Conservation (phyloP, 345 rosid genomes). For the Brassica juncea region DNA sequence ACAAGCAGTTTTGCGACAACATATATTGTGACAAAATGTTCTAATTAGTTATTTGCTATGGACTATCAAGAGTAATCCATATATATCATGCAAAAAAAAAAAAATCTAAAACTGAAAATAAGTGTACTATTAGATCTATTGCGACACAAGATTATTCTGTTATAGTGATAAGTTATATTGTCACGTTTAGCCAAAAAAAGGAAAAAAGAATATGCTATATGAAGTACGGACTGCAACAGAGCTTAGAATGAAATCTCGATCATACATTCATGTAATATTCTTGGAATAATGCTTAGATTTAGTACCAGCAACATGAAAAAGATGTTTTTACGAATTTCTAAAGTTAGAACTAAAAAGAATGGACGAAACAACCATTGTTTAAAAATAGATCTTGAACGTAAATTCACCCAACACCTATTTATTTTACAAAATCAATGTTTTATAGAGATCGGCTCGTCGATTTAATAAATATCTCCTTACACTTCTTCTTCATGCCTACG, state of each 20-base stretch:
- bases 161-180: constrained; percentile 36
- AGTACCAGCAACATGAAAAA: constrained; percentile 24
- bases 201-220: constrained; percentile 15
- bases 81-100: neutral
- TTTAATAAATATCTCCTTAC: constrained; percentile 14
- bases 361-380: constrained; percentile 26
- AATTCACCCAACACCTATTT: constrained; percentile 21
- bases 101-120: neutral
- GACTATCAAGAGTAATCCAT: neutral
- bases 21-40: neutral
- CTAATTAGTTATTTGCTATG: neutral
- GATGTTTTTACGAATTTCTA: constrained; percentile 4
- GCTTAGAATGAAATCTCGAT: constrained; percentile 30
- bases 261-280: constrained; percentile 41
- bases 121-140: neutral
- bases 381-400: constrained; percentile 25
- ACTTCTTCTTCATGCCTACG: neutral
- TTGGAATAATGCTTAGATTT: constrained; percentile 38
- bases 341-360: constrained; percentile 33
- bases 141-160: constrained; percentile 16
- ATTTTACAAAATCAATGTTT: constrained; percentile 5
- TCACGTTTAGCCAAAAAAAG: constrained; percentile 18
- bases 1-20: neutral
- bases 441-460: constrained; percentile 11
- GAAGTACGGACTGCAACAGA: constrained; percentile 37